Conservation (phyloP, 768 basidiomycete species). For the Mrakia blollopis region DNA sequence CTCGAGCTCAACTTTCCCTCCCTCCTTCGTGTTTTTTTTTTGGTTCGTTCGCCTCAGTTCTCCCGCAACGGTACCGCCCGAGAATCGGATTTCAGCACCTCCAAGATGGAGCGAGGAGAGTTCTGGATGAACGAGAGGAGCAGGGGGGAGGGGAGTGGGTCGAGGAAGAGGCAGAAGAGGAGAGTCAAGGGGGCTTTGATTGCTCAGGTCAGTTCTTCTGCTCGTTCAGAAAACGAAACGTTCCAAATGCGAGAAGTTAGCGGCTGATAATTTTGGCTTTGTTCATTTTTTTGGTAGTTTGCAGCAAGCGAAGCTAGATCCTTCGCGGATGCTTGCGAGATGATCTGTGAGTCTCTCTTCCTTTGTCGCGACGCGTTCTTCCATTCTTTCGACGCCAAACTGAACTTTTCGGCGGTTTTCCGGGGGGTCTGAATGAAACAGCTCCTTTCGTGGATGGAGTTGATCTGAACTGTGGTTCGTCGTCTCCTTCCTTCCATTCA, state of each 20-base stretch:
- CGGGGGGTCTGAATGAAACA: too few relatives aligned
- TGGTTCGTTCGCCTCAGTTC: constrained; percentile 39
- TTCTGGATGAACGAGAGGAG: constrained; percentile 45
- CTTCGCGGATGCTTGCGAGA: constrained; percentile 47
- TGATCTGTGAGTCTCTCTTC: constrained; percentile 30
- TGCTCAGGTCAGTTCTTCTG: constrained; percentile 33
- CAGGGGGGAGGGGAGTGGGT: constrained; percentile 13
- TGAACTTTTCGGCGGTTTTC: too few relatives aligned
- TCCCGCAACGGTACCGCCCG: constrained; percentile 48
- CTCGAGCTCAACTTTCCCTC: too few relatives aligned
- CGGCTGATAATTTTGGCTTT: neutral
- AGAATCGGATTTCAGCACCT: constrained; percentile 48
- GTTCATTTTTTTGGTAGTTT: constrained; percentile 40
- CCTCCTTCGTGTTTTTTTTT: too few relatives aligned
- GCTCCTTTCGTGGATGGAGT: constrained; percentile 48
- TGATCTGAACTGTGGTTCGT: constrained; percentile 49
- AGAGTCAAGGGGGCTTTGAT: constrained; percentile 46
- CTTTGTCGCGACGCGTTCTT: too few relatives aligned
- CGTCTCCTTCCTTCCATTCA: neutral
- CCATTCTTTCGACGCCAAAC: too few relatives aligned
- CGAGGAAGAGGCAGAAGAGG: constrained; percentile 7
- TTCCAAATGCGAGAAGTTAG: too few relatives aligned
- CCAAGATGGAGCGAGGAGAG: constrained; percentile 46
- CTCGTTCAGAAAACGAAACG: too few relatives aligned
- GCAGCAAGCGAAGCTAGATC: constrained; percentile 47